phyloP scores from a whole-genome alignment of 169 alveolate genomes.

The Plasmodium sp. region DNA sequence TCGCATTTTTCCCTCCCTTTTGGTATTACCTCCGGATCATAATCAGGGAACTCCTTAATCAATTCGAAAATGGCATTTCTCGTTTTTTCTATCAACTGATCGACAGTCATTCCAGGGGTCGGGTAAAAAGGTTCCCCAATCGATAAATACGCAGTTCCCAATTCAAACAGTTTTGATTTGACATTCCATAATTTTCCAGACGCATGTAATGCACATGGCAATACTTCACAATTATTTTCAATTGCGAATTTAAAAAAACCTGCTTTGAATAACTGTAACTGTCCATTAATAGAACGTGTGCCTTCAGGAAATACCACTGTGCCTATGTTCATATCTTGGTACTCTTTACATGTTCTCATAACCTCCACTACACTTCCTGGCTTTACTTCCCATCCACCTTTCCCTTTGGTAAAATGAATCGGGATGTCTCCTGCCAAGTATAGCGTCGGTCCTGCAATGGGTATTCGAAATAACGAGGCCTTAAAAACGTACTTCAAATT shows the following conservation, averaged over 20 bases:
- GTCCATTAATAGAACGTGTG: conserved; percentile 87
- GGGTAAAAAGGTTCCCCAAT: conserved; percentile 82
- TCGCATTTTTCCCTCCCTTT: not conserved
- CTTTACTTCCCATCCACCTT: conserved; percentile 86
- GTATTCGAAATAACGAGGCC: conserved; percentile 76
- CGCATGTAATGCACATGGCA: conserved; percentile 87
- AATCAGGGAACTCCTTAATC: conserved; percentile 70
- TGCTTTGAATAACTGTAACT: conserved; percentile 88
- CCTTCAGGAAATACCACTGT: conserved; percentile 90
- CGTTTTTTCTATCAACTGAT: conserved; percentile 65
- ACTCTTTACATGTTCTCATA: conserved; percentile 76
- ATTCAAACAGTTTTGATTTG: conserved; percentile 64
- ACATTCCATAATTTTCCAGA: conserved; percentile 81
- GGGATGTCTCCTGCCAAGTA: conserved; percentile 77
- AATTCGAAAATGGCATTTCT: conserved; percentile 61
- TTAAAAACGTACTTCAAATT: conserved; percentile 79
- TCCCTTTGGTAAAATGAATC: conserved; percentile 76
- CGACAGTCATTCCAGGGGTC: conserved; percentile 71
- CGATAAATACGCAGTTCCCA: conserved; percentile 83
- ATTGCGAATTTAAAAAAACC: conserved; percentile 91
- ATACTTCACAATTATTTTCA: conserved; percentile 86
- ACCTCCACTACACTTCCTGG: conserved; percentile 76
- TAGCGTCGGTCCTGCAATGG: conserved; percentile 80
- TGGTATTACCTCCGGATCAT: conserved; percentile 59
- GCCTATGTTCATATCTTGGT: conserved; percentile 57